Conservation (phyloP, 106 monocot genomes). For the Phalaenopsis aphrodite region DNA sequence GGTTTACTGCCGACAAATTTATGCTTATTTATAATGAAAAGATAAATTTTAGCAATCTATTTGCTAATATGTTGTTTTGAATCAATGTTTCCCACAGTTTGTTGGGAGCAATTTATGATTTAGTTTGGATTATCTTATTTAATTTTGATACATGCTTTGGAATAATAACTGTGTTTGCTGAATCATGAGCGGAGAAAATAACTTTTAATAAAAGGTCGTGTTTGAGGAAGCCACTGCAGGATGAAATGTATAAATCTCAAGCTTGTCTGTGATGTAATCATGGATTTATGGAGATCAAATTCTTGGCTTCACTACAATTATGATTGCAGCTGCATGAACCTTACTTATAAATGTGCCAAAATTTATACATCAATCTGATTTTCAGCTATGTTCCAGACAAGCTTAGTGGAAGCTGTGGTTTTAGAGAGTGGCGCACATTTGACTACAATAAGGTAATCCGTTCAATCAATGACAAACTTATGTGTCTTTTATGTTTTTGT, state of each 20-base stretch:
- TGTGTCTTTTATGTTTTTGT: background rate
- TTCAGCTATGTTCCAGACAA: slow-evolving; percentile 44
- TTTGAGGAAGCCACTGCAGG: background rate
- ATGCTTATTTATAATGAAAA: background rate
- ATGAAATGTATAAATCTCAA: background rate
- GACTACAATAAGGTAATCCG: slow-evolving; percentile 62
- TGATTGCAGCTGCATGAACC: background rate
- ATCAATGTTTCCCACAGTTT: background rate
- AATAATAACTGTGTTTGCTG: background rate
- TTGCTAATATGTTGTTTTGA: background rate
- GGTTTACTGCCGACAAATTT: background rate
- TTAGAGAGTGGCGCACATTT: slow-evolving; percentile 81
- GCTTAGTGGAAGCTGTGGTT: slow-evolving; percentile 81
- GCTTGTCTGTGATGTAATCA: background rate
- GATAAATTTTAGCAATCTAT: background rate
- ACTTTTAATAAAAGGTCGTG: background rate
- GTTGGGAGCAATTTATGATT: background rate
- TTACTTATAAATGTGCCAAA: background rate
- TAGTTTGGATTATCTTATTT: background rate
- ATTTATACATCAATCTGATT: slow-evolving; percentile 6
- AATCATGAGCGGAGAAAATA: background rate
- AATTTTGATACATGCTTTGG: background rate
- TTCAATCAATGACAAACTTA: background rate
- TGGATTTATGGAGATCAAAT: background rate
- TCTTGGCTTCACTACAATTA: background rate